A percentile compares a stretch with the other conserved stretches of the same genome.
These are phyloP conservation scores for Xylona heveae DNA, from an alignment of 495 filamentous ascomycete species.

Conservation along the genomic window DNA sequence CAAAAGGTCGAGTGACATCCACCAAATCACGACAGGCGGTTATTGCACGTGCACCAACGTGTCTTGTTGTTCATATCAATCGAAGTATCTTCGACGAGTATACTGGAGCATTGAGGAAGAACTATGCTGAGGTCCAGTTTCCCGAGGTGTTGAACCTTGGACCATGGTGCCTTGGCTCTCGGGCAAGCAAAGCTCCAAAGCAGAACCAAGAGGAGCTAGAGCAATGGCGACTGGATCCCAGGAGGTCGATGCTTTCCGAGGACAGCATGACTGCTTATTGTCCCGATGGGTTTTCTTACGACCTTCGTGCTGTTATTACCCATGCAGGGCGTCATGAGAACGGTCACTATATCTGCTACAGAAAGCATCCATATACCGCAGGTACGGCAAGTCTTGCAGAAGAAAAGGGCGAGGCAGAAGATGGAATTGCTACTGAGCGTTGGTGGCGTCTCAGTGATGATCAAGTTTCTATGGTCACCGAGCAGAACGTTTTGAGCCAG, in stretches of 20 bases:
- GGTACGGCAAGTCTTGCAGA: slow-evolving; percentile 6
- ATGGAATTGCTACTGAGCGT: slow-evolving; percentile 11
- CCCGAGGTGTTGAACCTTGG: slow-evolving; percentile 51
- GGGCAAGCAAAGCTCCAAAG: slow-evolving; percentile 9
- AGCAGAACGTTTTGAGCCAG: slow-evolving; percentile 50
- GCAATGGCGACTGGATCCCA: slow-evolving; percentile 44
- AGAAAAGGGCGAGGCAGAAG: slow-evolving; percentile 3
- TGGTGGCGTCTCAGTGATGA: slow-evolving; percentile 87
- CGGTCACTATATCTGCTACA: slow-evolving; percentile 86
- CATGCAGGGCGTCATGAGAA: slow-evolving; percentile 86
- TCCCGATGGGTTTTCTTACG: slow-evolving; percentile 34
- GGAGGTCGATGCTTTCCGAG: slow-evolving; percentile 42
- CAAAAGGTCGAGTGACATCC: slow-evolving; percentile 41
- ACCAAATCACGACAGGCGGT: slow-evolving; percentile 82
- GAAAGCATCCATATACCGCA: slow-evolving; percentile 29
- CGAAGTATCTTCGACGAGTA: slow-evolving; percentile 73
- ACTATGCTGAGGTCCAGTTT: slow-evolving; percentile 55
- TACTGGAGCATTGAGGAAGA: slow-evolving; percentile 62
- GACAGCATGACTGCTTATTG: slow-evolving; percentile 11
- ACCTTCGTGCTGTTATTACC: slow-evolving; percentile 66
- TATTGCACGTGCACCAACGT: slow-evolving; percentile 58
- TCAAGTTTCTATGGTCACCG: slow-evolving; percentile 49
- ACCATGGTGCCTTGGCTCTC: slow-evolving; percentile 49
- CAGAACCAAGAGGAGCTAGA: slow-evolving; percentile 22
- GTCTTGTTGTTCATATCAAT: slow-evolving; percentile 72